Base-by-base conservation (phyloP, 2,329 filamentous ascomycete genomes). In the Helotiales sp. region DNA sequence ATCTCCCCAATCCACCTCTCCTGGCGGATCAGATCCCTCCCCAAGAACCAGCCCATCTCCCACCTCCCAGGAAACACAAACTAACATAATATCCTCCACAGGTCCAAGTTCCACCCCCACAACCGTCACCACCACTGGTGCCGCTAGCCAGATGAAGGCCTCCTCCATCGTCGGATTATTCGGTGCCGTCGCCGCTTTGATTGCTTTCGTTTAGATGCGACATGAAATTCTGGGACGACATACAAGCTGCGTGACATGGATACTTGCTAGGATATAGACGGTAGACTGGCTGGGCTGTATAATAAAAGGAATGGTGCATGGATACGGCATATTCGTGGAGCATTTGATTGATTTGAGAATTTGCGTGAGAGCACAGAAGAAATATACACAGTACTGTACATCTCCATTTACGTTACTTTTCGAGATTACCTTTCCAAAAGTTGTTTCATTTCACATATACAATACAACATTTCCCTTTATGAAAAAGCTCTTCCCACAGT, bases 141-240 rank as follows among this genome's bases (percentile, higher is more conserved):
- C 59, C 17, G 40, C 59, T 6, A n/a, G 43, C 59, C 59, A 61
- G 26, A 34, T 61, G 47, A 61, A 34, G 59, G 47, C 59, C 8
- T 24, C 37, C 17, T 11, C 59, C 8, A 15, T 52, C 20, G 26
- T 61, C 8, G 59, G 37, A 26, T 17, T 61, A 8, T 28, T 61
- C 59, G 59, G 37, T 34, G 59, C 28, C n/a, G 45, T 17, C 10
- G 59, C 59, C n/a, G 59, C 59, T 34, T 61, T 61, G 37, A 17
- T 61, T n/a, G 54, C 34, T 49, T 26, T 61, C 37, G 43, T 49
- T 11, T 61, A 61, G 45, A 61, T 28, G 59, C 8, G 59, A 26
- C 37, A 20, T 24, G 3, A 37, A 20, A 4, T 2, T 43, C 37
- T 13, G 37, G 37, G 40, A 17, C 6, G 11, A 34, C 11, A 43